Percentiles rank a stretch among this genome's conserved stretches.
Evolutionary conservation across 805 yeast genomes (phyloP).

Genomic region (Ogataea saltuana): DNA sequence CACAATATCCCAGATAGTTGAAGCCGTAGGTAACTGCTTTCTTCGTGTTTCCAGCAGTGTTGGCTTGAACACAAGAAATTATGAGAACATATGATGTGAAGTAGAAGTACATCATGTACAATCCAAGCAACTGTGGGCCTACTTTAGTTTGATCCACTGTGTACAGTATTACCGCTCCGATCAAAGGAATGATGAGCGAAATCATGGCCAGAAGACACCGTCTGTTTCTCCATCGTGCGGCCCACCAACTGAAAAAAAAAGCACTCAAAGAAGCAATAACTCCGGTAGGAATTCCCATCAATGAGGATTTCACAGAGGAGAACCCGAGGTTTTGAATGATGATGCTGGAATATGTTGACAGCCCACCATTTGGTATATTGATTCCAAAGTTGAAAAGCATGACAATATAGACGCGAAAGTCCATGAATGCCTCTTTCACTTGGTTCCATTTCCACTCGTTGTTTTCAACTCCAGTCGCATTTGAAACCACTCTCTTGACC

Average conservation of each 20-base stretch:
- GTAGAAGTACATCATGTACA: slow-evolving; percentile 27
- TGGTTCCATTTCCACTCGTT: slow-evolving; percentile 45
- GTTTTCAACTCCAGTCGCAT: slow-evolving; percentile 43
- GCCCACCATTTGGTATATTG: slow-evolving; percentile 45
- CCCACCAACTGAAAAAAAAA: slow-evolving; percentile 17
- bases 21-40: slow-evolving; percentile 42
- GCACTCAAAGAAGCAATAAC: slow-evolving; percentile 20
- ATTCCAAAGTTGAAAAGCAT: slow-evolving; percentile 38
- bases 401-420: slow-evolving; percentile 40
- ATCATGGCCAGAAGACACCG: slow-evolving; percentile 16
- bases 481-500: slow-evolving; percentile 40
- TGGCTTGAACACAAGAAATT: slow-evolving; percentile 34
- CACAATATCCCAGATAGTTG: slow-evolving; percentile 39
- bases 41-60: slow-evolving; percentile 54
- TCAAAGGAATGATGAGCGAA: slow-evolving; percentile 18
- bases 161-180: slow-evolving; percentile 23
- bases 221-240: slow-evolving; percentile 18
- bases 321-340: slow-evolving; percentile 35
- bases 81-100: slow-evolving; percentile 28
- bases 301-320: slow-evolving; percentile 17
- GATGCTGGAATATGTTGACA: slow-evolving; percentile 35
- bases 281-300: slow-evolving; percentile 28
- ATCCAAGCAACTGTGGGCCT: slow-evolving; percentile 20
- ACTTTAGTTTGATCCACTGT: slow-evolving; percentile 13
- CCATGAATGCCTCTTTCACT: slow-evolving; percentile 44